phyloP scores from a whole-genome alignment of 257 asterid species.

The Perilla frutescens region DNA sequence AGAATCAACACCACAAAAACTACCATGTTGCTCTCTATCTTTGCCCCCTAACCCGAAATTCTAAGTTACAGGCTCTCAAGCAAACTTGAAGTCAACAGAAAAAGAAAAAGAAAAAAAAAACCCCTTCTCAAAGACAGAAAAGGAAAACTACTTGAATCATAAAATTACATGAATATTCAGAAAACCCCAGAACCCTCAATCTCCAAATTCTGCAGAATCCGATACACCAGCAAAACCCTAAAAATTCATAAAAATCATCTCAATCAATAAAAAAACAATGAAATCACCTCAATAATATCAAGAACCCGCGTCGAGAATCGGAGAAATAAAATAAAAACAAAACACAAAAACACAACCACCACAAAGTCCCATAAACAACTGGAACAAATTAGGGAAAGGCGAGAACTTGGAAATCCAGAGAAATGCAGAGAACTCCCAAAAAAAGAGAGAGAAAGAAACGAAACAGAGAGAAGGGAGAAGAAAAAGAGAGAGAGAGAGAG shows the following conservation, averaged over 20 bases:
- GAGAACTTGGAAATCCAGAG: background rate
- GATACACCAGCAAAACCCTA: constrained; percentile 22
- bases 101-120: background rate
- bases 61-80: background rate
- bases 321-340: background rate
- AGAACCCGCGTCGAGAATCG: constrained; percentile 17
- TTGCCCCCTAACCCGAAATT: background rate
- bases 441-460: background rate
- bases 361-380: background rate
- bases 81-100: background rate
- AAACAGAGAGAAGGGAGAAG: background rate
- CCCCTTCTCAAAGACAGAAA: background rate
- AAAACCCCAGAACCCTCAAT: constrained; percentile 15
- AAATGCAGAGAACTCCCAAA: background rate
- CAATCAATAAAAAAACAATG: background rate
- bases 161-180: background rate
- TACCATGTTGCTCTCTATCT: constrained; percentile 13
- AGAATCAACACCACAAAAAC: constrained; percentile 10
- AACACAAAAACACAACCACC: background rate
- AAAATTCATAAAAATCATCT: constrained; percentile 13
- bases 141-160: background rate
- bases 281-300: constrained; percentile 3
- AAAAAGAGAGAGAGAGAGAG: constrained; percentile 1
- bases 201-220: background rate
- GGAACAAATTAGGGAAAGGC: constrained; percentile 7